Evolutionary conservation across 768 basidiomycete species (phyloP), one percentile per base, ranked within the genome.

Genomic region (Collybia sordida): DNA sequence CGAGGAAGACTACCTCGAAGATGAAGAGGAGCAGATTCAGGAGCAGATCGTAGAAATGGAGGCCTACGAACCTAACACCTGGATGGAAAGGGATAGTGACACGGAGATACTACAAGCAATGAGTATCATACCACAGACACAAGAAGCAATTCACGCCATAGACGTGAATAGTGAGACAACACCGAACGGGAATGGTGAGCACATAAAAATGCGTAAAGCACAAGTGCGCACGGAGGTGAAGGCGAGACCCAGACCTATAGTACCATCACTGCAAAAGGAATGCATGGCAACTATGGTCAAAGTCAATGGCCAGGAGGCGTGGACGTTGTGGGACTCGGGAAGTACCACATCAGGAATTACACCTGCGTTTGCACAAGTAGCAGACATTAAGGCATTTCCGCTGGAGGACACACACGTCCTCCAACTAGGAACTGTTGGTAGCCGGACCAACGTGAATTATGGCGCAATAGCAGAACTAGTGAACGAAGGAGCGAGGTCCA

Each of bases 401-500:
- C 6, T 64, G 3, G 12, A 36, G 0, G 50, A 61, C 8, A 57
- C 54, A 0, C 51, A 59, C 28, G 51, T 50, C 0, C 50, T 74
- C 1, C 68, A 71, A 31, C 45, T 74, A 8, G 69, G 70, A 1
- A 67, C 61, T 0, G 50, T 62, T 0, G 67, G 71, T 0, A 71
- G 68, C 38, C 52, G 58, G 1, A 60, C 70, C 0, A 57, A 43
- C 2, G 65, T 72, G 3, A 61, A 62, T 12, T 64, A 63, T 50
- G 67, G 70, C 0, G 40, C 59, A 0, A 40, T 55, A 4, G 49
- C 56, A 4, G 3, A 44, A 0, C 19, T 69, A 0, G 3, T 6
- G 1, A 21, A 64, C 3, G 53, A 51, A 6, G 34, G 43, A 0
- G 23, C 59, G 1, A 39, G 49, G 0, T 23, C 14, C 1, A 19